Percentiles rank a stretch among this genome's conserved stretches.
Evolutionary conservation across 495 filamentous ascomycete genomes (phyloP).

Genomic region (Penicillium arizonense): DNA sequence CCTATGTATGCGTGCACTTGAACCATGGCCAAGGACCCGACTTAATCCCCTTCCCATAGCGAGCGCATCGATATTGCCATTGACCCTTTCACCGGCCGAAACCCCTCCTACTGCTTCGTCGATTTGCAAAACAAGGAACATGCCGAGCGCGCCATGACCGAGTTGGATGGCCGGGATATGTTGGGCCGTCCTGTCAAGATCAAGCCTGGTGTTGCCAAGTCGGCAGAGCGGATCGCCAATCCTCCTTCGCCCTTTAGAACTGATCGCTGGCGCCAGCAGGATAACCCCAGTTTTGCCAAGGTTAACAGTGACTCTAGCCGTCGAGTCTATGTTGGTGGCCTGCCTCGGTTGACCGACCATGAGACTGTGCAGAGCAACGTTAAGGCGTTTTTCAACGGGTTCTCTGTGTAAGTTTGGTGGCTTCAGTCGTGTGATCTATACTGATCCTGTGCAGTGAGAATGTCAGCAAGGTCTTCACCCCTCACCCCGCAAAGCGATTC

Average conservation of each 20-base stretch:
- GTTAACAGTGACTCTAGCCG: conserved; percentile 43
- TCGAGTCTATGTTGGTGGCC: conserved; percentile 62
- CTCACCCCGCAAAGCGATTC: conserved; percentile 50
- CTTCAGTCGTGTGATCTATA: not conserved
- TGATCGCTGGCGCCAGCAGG: conserved; percentile 39
- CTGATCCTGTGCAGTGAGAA: conserved; percentile 36
- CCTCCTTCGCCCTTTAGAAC: conserved; percentile 25
- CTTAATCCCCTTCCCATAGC: conserved; percentile 34
- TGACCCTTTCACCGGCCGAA: conserved; percentile 64
- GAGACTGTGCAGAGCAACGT: conserved; percentile 52
- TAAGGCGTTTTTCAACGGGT: conserved; percentile 57
- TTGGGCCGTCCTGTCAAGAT: conserved; percentile 58
- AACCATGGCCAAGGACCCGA: conserved; percentile 10
- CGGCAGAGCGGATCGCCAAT: conserved; percentile 19
- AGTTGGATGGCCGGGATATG: conserved; percentile 51
- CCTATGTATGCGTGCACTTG: conserved; percentile 34
- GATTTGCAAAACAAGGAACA: conserved; percentile 56
- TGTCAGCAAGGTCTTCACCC: conserved; percentile 63
- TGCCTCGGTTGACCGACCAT: conserved; percentile 58
- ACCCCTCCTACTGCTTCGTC: conserved; percentile 72
- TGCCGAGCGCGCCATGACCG: conserved; percentile 54
- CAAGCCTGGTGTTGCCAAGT: conserved; percentile 55
- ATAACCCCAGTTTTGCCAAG: conserved; percentile 17
- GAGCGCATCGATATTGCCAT: conserved; percentile 65
- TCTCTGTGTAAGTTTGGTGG: conserved; percentile 42